Evolutionary conservation across 495 filamentous ascomycete species (phyloP).

Genomic region (Hypoxylon subgilvum): DNA sequence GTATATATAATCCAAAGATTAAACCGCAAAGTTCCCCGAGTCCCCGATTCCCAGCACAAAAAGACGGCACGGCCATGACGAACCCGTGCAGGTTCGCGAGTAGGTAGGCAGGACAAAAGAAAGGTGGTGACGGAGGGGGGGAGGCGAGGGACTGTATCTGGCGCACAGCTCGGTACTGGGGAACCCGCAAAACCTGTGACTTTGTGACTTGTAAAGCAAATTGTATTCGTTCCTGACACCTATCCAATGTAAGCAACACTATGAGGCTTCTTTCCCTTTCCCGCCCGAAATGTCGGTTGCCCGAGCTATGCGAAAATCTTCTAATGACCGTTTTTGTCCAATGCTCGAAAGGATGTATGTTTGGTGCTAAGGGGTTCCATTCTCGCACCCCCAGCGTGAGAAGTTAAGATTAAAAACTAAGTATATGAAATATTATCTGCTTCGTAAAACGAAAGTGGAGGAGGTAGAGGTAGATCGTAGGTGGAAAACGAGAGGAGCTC

Average conservation of each 20-base stretch:
- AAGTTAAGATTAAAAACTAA: conserved; percentile 37
- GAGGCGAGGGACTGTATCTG: too few species aligned
- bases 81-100: conserved; percentile 22
- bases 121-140: conserved; percentile 29
- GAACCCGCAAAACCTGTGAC: conserved; percentile 29
- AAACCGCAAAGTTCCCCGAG: conserved; percentile 18
- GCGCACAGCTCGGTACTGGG: conserved; percentile 36
- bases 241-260: conserved; percentile 30
- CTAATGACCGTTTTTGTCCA: conserved; percentile 40
- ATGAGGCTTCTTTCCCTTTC: conserved; percentile 34
- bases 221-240: conserved; percentile 37
- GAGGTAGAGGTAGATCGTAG: too few species aligned
- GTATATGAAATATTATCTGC: conserved; percentile 31
- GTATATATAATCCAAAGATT: conserved; percentile 21
- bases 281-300: conserved; percentile 44
- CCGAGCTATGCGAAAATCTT: conserved; percentile 43
- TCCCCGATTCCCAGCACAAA: conserved; percentile 16
- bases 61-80: conserved; percentile 11
- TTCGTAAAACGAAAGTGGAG: conserved; percentile 37
- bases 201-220: conserved; percentile 34
- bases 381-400: conserved; percentile 18
- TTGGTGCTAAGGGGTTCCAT: neutral
- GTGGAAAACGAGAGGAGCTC: conserved; percentile 7
- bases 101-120: conserved; percentile 33
- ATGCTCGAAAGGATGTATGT: conserved; percentile 35